Percentiles rank a stretch among this genome's conserved stretches.
Conservation (phyloP, 352 stramenopile species). For the Blastocystis sp. region DNA sequence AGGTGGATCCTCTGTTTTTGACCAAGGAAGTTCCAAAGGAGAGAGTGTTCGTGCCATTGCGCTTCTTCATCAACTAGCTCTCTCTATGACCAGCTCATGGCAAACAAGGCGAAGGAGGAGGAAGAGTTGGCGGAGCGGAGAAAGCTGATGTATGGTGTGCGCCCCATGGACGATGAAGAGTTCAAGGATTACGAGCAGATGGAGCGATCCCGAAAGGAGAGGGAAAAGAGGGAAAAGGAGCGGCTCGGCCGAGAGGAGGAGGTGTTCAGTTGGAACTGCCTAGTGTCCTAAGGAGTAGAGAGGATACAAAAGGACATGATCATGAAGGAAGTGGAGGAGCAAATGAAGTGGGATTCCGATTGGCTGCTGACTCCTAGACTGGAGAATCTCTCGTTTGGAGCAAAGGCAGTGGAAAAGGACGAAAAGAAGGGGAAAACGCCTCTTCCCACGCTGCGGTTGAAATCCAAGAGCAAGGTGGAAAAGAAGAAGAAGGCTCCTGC, state of each 20-base stretch:
- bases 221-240: constrained; percentile 20
- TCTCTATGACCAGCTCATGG: constrained; percentile 44
- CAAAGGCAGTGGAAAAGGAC: neutral
- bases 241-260: constrained; percentile 1
- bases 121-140: constrained; percentile 46
- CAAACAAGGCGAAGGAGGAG: constrained; percentile 42
- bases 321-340: neutral
- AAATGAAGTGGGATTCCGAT: neutral
- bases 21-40: neutral
- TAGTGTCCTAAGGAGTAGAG: neutral
- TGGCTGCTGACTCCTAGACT: neutral
- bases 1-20: neutral
- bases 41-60: neutral
- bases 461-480: neutral
- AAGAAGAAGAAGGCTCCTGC: neutral
- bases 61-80: neutral
- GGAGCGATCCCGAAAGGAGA: constrained; percentile 24
- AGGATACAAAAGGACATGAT: constrained; percentile 17
- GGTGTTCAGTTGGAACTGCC: constrained; percentile 9
- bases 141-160: constrained; percentile 62
- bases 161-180: constrained; percentile 63
- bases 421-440: neutral
- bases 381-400: constrained; percentile 18
- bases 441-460: neutral
- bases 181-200: constrained; percentile 63